phyloP scores from a whole-genome alignment of 2,329 filamentous ascomycete genomes.

The Drechslerella stenobrocha region DNA sequence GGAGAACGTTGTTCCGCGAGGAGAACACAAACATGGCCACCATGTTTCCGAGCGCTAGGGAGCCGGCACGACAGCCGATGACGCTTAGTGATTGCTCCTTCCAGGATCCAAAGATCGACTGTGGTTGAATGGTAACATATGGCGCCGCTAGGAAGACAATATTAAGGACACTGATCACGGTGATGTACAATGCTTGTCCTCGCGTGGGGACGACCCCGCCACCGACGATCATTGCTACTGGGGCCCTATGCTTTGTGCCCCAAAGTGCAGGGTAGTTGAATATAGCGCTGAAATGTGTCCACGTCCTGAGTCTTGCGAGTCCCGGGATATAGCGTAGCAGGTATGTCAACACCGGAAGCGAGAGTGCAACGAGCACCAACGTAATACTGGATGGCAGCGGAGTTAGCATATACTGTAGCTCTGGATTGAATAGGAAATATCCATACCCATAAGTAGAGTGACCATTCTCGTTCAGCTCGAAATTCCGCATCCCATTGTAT shows the following conservation, averaged over 20 bases:
- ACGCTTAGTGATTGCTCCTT: slow-evolving; percentile 54
- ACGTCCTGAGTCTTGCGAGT: slow-evolving; percentile 51
- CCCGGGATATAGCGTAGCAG: slow-evolving; percentile 55
- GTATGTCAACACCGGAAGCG: slow-evolving; percentile 54
- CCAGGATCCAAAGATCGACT: slow-evolving; percentile 52
- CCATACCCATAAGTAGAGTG: slow-evolving; percentile 51
- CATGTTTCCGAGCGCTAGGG: slow-evolving; percentile 55
- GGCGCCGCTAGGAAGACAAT: slow-evolving; percentile 53
- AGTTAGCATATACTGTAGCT: background rate
- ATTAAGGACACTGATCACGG: slow-evolving; percentile 55
- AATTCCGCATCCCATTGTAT: slow-evolving; percentile 62
- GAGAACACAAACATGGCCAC: slow-evolving; percentile 55
- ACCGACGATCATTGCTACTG: slow-evolving; percentile 49
- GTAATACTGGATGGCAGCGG: slow-evolving; percentile 38
- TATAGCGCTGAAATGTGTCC: slow-evolving; percentile 54
- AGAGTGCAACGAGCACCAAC: slow-evolving; percentile 54
- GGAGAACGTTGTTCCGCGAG: slow-evolving; percentile 55
- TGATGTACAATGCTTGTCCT: slow-evolving; percentile 55
- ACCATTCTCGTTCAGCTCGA: slow-evolving; percentile 58
- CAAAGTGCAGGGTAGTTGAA: slow-evolving; percentile 54
- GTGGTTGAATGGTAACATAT: slow-evolving; percentile 53
- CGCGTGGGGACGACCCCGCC: slow-evolving; percentile 55
- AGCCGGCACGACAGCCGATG: slow-evolving; percentile 49
- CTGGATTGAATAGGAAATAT: background rate
- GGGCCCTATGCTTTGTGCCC: slow-evolving; percentile 55